Evolutionary conservation across 768 basidiomycete genomes (phyloP), one percentile per base, ranked within the genome.

Genomic region (Mycena capillaripes): DNA sequence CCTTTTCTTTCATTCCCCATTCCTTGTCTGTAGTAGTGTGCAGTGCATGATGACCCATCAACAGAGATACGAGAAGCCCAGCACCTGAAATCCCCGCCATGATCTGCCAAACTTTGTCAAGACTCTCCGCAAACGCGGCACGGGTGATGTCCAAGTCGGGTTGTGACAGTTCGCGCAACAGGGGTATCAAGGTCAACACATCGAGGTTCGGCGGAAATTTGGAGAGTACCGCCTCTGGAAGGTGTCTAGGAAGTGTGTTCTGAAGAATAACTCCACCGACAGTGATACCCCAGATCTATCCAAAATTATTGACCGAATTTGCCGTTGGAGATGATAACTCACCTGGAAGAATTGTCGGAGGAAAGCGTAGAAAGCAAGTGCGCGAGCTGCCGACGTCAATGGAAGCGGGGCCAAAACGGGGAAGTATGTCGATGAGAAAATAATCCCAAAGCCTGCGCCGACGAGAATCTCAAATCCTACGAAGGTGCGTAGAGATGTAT

Each of bases 221-320:
- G 0, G 74, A 61, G 30, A 79, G 34, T 61, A 89, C 86, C 1
- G 75, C 79, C 3, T 69, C 50, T 0, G 90, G 88, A 0, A 92
- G 84, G 0, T 74, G 77, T 44, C 76, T 80, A 12, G 76, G 76
- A 14, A 92, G 83, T 62, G 85, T 68, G 78, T 89, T 91, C 72
- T 89, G 86, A 8, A 91, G 81, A 57, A 91, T 82, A 0, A 86
- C 83, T 17, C 82, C 82, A 2, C 87, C 85, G 69, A 91, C 84
- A 0, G 86, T 82, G 73, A 90, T 79, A 0, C 90, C 90, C 85
- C 88, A 88, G 6, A 81, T 80, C 84, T 89, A n/a, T n/a, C 5
- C 2, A 50, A 21, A 78, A 27, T 36, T 46, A 19, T 32, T 14
- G n/a, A 14, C 27, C 11, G 19, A 19, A n/a, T 12, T 9, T n/a